phyloP scores from a whole-genome alignment of 139 green algal species.

The Picochlorum sp. region DNA sequence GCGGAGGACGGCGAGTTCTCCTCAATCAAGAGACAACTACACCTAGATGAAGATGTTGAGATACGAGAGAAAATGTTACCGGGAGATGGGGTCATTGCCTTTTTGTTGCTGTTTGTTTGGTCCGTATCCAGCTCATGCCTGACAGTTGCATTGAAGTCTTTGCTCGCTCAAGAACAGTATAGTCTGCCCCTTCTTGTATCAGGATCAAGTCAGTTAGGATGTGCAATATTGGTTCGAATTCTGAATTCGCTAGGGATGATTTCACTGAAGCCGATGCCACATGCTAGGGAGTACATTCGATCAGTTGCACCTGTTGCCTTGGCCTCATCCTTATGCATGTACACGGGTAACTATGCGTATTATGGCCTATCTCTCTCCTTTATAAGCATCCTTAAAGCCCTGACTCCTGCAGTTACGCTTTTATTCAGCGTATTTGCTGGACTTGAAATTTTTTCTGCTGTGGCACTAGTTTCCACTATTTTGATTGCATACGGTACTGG shows the following conservation, averaged over 20 bases:
- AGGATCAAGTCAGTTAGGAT: neutral
- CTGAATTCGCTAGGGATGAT: neutral
- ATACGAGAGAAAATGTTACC: neutral
- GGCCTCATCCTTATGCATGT: slow-evolving; percentile 18
- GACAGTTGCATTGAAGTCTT: neutral
- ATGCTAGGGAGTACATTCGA: neutral
- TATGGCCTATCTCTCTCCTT: slow-evolving; percentile 29
- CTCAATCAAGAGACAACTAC: neutral
- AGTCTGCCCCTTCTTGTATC: neutral
- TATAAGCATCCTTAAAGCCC: slow-evolving; percentile 32
- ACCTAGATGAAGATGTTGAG: neutral
- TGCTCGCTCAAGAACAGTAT: neutral
- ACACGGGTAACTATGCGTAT: slow-evolving; percentile 29
- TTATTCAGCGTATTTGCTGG: slow-evolving; percentile 9
- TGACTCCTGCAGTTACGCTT: slow-evolving; percentile 29
- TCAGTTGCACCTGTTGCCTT: slow-evolving; percentile 9
- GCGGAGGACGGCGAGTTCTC: neutral
- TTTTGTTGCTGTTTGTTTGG: neutral
- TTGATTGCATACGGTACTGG: slow-evolving; percentile 21
- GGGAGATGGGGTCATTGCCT: neutral
- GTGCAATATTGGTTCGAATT: neutral
- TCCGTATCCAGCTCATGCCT: slow-evolving; percentile 1
- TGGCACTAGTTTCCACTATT: neutral
- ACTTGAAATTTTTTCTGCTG: slow-evolving; percentile 8
- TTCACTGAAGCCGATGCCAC: neutral